Evolutionary conservation across 257 asterid genomes (phyloP).

Genomic region (Solanum paucissectum): DNA sequence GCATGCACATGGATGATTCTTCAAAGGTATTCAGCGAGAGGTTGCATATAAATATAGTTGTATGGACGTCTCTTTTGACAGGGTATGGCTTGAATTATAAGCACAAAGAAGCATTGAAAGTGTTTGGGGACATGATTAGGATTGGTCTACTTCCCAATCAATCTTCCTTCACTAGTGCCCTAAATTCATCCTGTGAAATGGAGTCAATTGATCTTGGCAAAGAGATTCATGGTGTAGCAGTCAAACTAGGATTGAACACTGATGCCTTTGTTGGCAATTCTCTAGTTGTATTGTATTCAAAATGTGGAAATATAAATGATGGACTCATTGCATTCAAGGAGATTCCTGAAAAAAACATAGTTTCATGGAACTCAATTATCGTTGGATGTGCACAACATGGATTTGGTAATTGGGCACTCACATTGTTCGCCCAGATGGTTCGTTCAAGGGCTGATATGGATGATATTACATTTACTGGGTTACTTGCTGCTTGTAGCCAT

Average conservation of each 20-base stretch:
- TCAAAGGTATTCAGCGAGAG: conserved; percentile 42
- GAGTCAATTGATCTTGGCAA: conserved; percentile 51
- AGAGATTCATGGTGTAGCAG: conserved; percentile 46
- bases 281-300: conserved; percentile 54
- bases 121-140: conserved; percentile 48
- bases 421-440: conserved; percentile 54
- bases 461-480: conserved; percentile 74
- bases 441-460: conserved; percentile 47
- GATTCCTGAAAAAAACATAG: conserved; percentile 46
- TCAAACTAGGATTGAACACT: conserved; percentile 53
- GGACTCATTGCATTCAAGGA: conserved; percentile 42
- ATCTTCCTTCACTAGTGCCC: conserved; percentile 77
- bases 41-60: conserved; percentile 49
- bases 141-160: conserved; percentile 63
- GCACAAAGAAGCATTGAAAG: conserved; percentile 47
- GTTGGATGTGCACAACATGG: conserved; percentile 92
- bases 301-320: conserved; percentile 48
- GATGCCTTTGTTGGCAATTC: conserved; percentile 73
- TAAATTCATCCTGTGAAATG: conserved; percentile 56
- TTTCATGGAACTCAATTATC: conserved; percentile 78
- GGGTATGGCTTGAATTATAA: conserved; percentile 48
- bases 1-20: conserved; percentile 39
- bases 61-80: conserved; percentile 87
- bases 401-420: conserved; percentile 48
- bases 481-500: conserved; percentile 85